Evolutionary conservation across 306 rosid genomes (phyloP).

Genomic region (Begonia masoniana): DNA sequence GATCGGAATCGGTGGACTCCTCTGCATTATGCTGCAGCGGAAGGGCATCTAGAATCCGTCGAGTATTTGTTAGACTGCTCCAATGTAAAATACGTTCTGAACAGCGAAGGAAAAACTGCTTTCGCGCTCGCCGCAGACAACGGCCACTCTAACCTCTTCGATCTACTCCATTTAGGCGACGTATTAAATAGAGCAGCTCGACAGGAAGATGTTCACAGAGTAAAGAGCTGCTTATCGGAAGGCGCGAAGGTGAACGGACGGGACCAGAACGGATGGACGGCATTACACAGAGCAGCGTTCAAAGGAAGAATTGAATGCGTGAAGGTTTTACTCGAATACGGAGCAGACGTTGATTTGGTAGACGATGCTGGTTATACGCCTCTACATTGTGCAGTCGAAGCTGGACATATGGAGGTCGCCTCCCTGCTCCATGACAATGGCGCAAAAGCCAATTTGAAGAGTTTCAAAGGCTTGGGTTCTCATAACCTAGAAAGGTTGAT

Average conservation of each 20-base stretch:
- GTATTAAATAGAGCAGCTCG: constrained; percentile 41
- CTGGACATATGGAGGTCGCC: constrained; percentile 54
- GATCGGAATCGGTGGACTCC: constrained; percentile 49
- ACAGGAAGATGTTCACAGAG: constrained; percentile 31
- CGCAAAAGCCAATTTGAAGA: constrained; percentile 24
- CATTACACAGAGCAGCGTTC: constrained; percentile 76
- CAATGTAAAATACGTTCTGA: constrained; percentile 31
- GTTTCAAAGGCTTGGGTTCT: constrained; percentile 4
- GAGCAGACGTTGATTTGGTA: constrained; percentile 44
- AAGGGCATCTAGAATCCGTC: constrained; percentile 31
- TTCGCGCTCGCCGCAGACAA: constrained; percentile 34
- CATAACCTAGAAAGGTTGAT: neutral
- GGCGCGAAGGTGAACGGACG: constrained; percentile 40
- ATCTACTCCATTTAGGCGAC: constrained; percentile 37
- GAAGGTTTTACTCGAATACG: constrained; percentile 42
- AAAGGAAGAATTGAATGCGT: constrained; percentile 60
- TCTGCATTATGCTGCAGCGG: constrained; percentile 52
- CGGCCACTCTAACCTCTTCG: constrained; percentile 30
- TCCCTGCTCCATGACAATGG: constrained; percentile 39
- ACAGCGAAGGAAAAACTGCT: constrained; percentile 41
- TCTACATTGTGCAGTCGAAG: constrained; percentile 53
- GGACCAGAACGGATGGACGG: constrained; percentile 80
- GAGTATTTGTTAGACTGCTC: constrained; percentile 43
- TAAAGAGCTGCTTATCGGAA: constrained; percentile 38
- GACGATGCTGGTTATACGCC: constrained; percentile 64